Percentiles rank a stretch among this genome's conserved stretches.
These are phyloP conservation scores for Chrysoporthe deuterocubensis DNA, from an alignment of 2,329 filamentous ascomycete genomes.

Conservation along the genomic window DNA sequence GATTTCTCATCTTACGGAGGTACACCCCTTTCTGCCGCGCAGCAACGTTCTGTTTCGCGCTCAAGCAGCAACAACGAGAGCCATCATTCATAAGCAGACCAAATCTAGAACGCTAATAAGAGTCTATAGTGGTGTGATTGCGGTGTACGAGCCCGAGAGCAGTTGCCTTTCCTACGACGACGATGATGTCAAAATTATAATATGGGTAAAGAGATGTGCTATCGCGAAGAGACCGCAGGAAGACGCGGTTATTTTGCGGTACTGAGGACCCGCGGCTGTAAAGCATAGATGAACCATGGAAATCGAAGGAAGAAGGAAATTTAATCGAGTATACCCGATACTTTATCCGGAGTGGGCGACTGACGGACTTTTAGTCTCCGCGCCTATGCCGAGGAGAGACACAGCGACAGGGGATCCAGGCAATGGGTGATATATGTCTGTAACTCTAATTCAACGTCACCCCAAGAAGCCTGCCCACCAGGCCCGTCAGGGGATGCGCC, in stretches of 20 bases:
- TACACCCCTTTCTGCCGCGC: too few relatives aligned
- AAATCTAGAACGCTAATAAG: background rate
- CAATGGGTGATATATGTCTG: background rate
- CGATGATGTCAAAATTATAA: background rate
- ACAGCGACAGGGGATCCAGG: constrained; percentile 1
- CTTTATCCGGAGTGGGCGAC: constrained; percentile 20
- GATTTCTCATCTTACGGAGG: too few relatives aligned
- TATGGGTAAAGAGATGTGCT: background rate
- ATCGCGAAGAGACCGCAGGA: background rate
- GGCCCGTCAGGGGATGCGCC: background rate
- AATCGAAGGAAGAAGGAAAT: background rate
- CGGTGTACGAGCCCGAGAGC: background rate
- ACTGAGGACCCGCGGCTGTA: constrained; percentile 3
- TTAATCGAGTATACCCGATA: constrained; percentile 1
- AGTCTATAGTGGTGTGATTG: background rate
- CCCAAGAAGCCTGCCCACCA: background rate
- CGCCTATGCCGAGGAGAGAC: constrained; percentile 11
- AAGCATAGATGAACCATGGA: constrained; percentile 11
- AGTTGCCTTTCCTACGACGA: too few relatives aligned
- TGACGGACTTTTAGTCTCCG: background rate
- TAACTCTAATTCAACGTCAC: constrained; percentile 15
- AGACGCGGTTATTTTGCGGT: too few relatives aligned
- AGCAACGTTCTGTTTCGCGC: too few relatives aligned
- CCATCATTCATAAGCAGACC: too few relatives aligned
- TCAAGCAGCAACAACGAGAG: too few relatives aligned